Conservation (phyloP, 2,329 filamentous ascomycete genomes). For the Gliomastix tumulicola region DNA sequence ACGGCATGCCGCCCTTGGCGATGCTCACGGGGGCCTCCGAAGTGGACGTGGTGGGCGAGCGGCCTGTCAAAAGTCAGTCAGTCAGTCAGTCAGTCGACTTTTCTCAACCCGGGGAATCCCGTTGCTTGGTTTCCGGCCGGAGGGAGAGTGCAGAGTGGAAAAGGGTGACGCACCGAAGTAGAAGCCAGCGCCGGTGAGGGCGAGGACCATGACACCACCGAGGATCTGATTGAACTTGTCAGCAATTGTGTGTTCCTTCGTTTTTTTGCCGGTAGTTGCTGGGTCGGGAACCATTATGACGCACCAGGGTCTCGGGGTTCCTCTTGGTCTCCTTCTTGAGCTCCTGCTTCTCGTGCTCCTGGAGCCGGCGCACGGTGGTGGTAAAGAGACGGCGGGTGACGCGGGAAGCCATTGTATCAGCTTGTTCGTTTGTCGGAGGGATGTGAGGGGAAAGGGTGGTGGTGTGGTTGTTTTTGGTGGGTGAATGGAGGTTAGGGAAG, state of each 20-base stretch:
- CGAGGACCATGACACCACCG: conserved; percentile 81
- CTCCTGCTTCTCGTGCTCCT: conserved; percentile 33
- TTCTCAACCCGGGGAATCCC: too few relatives aligned
- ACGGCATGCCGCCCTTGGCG: conserved; percentile 76
- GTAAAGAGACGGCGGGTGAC: conserved; percentile 46
- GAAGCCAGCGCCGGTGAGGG: conserved; percentile 83
- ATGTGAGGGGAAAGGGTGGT: conserved; percentile 5
- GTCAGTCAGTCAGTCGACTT: too few relatives aligned
- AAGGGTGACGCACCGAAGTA: conserved; percentile 60
- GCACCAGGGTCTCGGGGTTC: conserved; percentile 38
- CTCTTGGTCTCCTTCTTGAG: conserved; percentile 54
- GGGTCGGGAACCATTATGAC: conserved; percentile 30
- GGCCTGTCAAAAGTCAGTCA: conserved; percentile 41
- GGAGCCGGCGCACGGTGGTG: conserved; percentile 44
- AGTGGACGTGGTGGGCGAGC: conserved; percentile 76
- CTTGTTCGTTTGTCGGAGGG: conserved; percentile 8
- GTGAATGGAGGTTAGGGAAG: conserved; percentile 9
- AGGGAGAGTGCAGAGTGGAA: conserved; percentile 1
- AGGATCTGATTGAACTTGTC: conserved; percentile 59
- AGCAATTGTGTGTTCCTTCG: conserved; percentile 4
- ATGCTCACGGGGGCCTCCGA: conserved; percentile 75
- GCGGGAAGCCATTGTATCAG: conserved; percentile 46
- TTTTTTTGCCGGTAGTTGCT: neutral
- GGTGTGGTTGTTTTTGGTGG: conserved; percentile 4
- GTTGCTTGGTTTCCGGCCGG: neutral